A percentile compares a stretch with the other conserved stretches of the same genome.
These are phyloP conservation scores for Sugiyamaella paludigena DNA, from an alignment of 1,139 yeast species.

Conservation along the genomic window DNA sequence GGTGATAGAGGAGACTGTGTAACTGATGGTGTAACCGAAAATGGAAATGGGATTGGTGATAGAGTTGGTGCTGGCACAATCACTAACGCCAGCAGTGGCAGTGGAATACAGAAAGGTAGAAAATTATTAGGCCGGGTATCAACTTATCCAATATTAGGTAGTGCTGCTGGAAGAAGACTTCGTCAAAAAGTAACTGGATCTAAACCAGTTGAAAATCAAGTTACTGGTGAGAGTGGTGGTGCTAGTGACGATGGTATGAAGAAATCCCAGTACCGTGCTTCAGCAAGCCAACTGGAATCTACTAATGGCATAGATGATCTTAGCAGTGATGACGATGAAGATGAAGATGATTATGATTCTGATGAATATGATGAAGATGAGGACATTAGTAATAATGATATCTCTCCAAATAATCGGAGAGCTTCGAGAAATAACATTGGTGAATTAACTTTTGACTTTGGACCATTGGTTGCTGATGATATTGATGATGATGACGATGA, in stretches of 20 bases:
- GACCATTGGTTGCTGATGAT: conserved; percentile 6
- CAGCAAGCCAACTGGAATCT: not conserved
- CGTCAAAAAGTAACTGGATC: too few species aligned
- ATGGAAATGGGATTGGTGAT: not conserved
- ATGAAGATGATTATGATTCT: conserved; percentile 9
- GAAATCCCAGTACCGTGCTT: not conserved
- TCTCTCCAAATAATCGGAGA: conserved; percentile 8
- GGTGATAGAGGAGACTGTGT: not conserved
- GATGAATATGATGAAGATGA: conserved; percentile 8
- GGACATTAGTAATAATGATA: not conserved
- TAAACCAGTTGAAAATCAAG: not conserved
- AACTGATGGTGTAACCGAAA: not conserved
- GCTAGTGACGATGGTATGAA: not conserved
- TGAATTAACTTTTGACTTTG: conserved; percentile 4
- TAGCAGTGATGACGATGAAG: conserved; percentile 16
- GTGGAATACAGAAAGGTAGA: too few species aligned
- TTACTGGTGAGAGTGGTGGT: not conserved
- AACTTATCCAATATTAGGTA: too few species aligned
- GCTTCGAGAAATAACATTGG: not conserved
- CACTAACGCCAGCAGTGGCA: too few species aligned
- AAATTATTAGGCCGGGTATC: too few species aligned
- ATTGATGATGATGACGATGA: conserved; percentile 18
- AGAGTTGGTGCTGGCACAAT: too few species aligned
- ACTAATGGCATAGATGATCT: not conserved
- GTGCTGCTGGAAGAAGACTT: too few species aligned